Evolutionary conservation across 1,284 basidiomycete genomes (phyloP), one percentile per base, ranked within the genome.

Genomic region (Lignosus rhinocerotis): DNA sequence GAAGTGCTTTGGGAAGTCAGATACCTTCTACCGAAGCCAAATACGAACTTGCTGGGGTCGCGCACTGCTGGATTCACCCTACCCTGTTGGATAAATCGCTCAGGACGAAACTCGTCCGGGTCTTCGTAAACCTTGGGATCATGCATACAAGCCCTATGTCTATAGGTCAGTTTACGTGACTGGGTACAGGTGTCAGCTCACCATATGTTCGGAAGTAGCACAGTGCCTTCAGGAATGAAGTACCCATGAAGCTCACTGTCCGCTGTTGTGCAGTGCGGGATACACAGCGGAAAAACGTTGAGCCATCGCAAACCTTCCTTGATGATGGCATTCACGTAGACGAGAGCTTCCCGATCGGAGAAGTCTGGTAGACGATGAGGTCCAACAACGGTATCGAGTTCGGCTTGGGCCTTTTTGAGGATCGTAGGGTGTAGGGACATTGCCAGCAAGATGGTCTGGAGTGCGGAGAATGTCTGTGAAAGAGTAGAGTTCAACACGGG

Each of bases 361-460:
- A 69, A 69, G 17, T 61, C 55, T 1, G 63, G 65, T 7, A 67
- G 48, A 16, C 66, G 58, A n/a, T 56, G 33, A 1, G 53, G 34
- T 2, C 67, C 64, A 1, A 68, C 56, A 6, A 67, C 57, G 0
- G 47, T 19, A 39, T 73, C 72, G 6, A 73, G 55, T 53, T 75
- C 71, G 1, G 58, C 54, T 32, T 74, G 73, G 1, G 68, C 67
- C 39, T 61, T 65, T n/a, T 44, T 44, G 57, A 42, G 25, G 6
- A 67, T 64, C 6, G 67, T 64, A 4, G 69, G 69, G 46, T 65
- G 43, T 2, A 65, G 56, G 10, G 63, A 43, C 46, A 66, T 54
- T 11, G 64, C 62, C 6, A 69, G 56, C 45, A 69, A 62, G 51
- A 68, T 62, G 0, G 65, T 54, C 11, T 46, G 41, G 0, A 58